These are phyloP conservation scores for Backusella morwellensis DNA, from an alignment of 192 early-diverging fungal genomes.

Conservation along the genomic window DNA sequence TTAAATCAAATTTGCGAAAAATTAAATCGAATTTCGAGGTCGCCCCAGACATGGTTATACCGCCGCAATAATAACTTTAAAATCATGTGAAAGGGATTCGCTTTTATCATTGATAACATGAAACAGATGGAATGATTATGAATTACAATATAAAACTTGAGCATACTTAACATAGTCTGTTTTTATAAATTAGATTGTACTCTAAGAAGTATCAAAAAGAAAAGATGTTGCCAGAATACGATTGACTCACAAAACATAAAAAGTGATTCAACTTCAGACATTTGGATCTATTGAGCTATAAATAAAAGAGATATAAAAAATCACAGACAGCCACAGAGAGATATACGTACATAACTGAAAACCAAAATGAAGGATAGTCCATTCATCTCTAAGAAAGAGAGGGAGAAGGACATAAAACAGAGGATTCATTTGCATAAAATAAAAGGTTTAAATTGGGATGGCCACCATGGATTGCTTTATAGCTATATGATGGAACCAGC, in stretches of 20 bases:
- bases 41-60: too few species aligned
- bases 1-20: too few species aligned
- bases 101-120: neutral
- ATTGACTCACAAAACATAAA: neutral
- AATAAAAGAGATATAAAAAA: neutral
- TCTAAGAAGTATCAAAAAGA: neutral
- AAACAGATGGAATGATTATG: neutral
- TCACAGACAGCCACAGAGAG: neutral
- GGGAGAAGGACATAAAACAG: too few species aligned
- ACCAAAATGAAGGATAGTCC: neutral
- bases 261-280: neutral
- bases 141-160: neutral
- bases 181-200: neutral
- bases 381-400: too few species aligned
- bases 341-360: neutral
- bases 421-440: too few species aligned
- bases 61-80: neutral
- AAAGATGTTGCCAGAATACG: neutral
- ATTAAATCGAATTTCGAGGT: too few species aligned
- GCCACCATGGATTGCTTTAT: too few species aligned
- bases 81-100: neutral
- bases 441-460: too few species aligned
- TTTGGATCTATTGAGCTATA: neutral
- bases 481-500: too few species aligned
- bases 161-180: neutral